Percentiles rank a stretch among this genome's conserved stretches.
These are phyloP conservation scores for Blastocrithidia nonstop DNA, from an alignment of 208 protist genomes.

Conservation along the genomic window DNA sequence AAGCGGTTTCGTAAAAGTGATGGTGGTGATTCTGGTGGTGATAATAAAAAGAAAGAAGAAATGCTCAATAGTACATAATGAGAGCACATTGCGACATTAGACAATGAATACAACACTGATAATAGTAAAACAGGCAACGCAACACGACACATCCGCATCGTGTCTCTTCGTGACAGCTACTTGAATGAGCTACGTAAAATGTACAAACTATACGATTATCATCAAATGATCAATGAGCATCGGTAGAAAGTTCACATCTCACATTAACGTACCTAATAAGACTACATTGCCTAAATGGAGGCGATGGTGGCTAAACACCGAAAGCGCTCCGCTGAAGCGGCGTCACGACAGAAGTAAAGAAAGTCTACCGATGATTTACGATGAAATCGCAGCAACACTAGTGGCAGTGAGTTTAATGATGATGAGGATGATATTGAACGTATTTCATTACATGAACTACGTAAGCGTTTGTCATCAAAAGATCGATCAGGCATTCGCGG, in stretches of 20 bases:
- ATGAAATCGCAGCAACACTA: too few relatives aligned
- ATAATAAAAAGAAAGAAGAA: neutral
- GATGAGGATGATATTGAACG: neutral
- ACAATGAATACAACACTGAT: neutral
- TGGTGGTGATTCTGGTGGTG: too few relatives aligned
- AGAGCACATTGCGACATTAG: neutral
- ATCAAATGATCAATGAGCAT: neutral
- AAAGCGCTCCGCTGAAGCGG: neutral
- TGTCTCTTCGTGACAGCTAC: constrained; percentile 5
- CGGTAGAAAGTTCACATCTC: neutral
- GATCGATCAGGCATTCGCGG: too few relatives aligned
- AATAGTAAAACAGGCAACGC: neutral
- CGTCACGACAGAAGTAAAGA: neutral
- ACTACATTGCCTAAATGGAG: neutral
- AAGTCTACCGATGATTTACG: neutral
- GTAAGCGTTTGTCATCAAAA: too few relatives aligned
- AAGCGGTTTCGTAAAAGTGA: too few relatives aligned
- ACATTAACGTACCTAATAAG: neutral
- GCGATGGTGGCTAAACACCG: neutral
- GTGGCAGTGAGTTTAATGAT: neutral
- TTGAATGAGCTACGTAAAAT: neutral
- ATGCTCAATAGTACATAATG: neutral
- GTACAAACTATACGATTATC: neutral
- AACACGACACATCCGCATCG: neutral
- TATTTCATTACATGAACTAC: too few relatives aligned